A percentile compares a stretch with the other conserved stretches of the same genome.
These are phyloP conservation scores for Nemania sp. DNA, from an alignment of 2,329 filamentous ascomycete species.

Conservation along the genomic window DNA sequence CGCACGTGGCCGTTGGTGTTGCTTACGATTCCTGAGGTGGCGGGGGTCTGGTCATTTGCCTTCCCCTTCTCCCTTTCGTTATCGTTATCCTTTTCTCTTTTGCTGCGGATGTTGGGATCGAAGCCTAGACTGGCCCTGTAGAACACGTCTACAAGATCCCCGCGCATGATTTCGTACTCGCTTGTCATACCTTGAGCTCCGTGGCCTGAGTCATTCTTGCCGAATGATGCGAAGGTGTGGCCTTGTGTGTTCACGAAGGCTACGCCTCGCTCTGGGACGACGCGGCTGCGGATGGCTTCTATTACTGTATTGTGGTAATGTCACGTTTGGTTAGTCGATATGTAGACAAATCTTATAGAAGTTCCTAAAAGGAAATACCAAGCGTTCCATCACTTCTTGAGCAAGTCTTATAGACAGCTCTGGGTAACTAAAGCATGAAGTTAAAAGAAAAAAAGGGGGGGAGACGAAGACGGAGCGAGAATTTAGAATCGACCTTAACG, in stretches of 20 bases:
- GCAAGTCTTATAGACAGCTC: too few relatives aligned
- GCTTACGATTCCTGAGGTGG: constrained; percentile 38
- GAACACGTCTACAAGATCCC: constrained; percentile 64
- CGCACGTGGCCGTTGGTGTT: constrained; percentile 46
- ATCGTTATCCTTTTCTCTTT: neutral
- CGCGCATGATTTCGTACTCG: constrained; percentile 71
- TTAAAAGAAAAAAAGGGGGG: too few relatives aligned
- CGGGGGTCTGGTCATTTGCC: constrained; percentile 49
- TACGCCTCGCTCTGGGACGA: constrained; percentile 62
- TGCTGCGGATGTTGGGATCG: neutral
- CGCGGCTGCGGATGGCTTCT: constrained; percentile 51
- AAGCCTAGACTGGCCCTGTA: constrained; percentile 53
- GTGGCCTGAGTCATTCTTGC: constrained; percentile 55
- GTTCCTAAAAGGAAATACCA: neutral
- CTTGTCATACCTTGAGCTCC: constrained; percentile 61
- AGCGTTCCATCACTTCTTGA: too few relatives aligned
- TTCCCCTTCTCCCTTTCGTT: constrained; percentile 25
- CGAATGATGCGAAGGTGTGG: constrained; percentile 54
- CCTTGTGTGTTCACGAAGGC: constrained; percentile 58
- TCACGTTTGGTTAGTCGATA: neutral
- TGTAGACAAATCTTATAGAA: neutral
- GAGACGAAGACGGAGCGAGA: too few relatives aligned
- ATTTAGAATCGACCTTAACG: too few relatives aligned
- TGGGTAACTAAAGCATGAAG: too few relatives aligned
- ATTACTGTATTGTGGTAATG: constrained; percentile 45